Conservation (phyloP, 306 rosid species). For the Quercus parvula region DNA sequence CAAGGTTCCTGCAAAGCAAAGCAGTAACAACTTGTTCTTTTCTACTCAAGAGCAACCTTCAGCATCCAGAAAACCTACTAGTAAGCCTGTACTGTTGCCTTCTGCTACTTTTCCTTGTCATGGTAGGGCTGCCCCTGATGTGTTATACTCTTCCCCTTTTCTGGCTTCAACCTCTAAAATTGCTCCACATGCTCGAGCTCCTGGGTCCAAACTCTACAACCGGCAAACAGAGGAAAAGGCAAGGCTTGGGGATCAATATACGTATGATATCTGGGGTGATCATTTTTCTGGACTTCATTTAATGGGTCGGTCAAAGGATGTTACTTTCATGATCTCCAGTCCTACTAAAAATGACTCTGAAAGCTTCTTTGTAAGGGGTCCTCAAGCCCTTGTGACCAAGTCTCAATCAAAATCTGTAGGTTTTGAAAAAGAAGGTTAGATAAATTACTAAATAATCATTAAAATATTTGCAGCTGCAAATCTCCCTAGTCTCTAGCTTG, state of each 20-base stretch:
- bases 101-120: constrained; percentile 47
- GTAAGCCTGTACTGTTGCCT: constrained; percentile 43
- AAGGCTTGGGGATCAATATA: constrained; percentile 52
- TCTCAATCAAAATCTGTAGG: constrained; percentile 38
- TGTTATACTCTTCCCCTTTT: constrained; percentile 21
- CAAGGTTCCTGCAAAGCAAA: constrained; percentile 13
- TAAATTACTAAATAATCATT: constrained; percentile 9
- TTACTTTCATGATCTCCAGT: constrained; percentile 46
- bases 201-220: constrained; percentile 53
- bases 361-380: constrained; percentile 88
- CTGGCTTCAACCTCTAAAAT: constrained; percentile 41
- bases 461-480: constrained; percentile 1
- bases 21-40: constrained; percentile 17
- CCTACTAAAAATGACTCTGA: constrained; percentile 51
- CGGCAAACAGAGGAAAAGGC: constrained; percentile 40
- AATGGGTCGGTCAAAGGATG: constrained; percentile 46
- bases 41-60: constrained; percentile 35
- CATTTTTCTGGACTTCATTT: constrained; percentile 80
- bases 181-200: constrained; percentile 65
- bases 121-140: constrained; percentile 30
- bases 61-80: constrained; percentile 29
- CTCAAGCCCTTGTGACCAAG: constrained; percentile 53
- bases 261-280: constrained; percentile 95
- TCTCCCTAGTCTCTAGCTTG: neutral
- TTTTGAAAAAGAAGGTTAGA: constrained; percentile 45